Conservation (phyloP, 2,329 filamentous ascomycete species). For the Pseudopyrenochaeta lycopersici region DNA sequence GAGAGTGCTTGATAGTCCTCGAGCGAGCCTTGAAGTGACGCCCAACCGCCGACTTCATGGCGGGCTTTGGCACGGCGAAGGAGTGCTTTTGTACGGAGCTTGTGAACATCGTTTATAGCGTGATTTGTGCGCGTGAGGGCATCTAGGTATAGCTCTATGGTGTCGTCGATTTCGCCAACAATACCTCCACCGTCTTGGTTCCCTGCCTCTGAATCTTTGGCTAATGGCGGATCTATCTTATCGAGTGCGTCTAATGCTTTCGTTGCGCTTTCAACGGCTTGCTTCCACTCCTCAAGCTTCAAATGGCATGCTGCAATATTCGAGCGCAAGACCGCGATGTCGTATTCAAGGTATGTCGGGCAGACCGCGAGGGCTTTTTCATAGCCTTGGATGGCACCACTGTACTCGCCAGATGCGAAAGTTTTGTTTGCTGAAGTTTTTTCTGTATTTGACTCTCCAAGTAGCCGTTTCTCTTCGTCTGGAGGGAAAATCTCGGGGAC, state of each 20-base stretch:
- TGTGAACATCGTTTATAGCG: conserved; percentile 68
- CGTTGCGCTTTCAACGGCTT: conserved; percentile 77
- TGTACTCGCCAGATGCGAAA: conserved; percentile 77
- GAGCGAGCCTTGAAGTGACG: conserved; percentile 78
- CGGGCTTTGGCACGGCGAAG: conserved; percentile 80
- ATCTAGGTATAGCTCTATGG: conserved; percentile 40
- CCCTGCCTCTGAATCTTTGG: conserved; percentile 51
- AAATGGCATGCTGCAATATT: conserved; percentile 91
- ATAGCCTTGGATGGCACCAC: conserved; percentile 83
- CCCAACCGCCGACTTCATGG: conserved; percentile 78
- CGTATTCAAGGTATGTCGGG: conserved; percentile 86
- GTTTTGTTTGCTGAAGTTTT: conserved; percentile 81
- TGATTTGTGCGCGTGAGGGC: conserved; percentile 41
- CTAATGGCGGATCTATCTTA: conserved; percentile 59
- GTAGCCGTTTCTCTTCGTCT: conserved; percentile 59
- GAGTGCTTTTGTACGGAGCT: conserved; percentile 84
- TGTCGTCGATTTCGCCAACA: conserved; percentile 68
- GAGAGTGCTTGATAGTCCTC: conserved; percentile 79
- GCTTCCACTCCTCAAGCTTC: conserved; percentile 85
- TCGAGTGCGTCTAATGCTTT: conserved; percentile 77
- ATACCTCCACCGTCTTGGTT: conserved; percentile 62
- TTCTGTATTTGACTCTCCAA: conserved; percentile 74
- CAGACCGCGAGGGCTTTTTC: conserved; percentile 80
- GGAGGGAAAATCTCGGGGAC: conserved; percentile 39
- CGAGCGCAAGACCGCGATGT: conserved; percentile 84